These are phyloP conservation scores for Piper longum DNA, from an alignment of 164 flowering plant genomes.

Conservation along the genomic window DNA sequence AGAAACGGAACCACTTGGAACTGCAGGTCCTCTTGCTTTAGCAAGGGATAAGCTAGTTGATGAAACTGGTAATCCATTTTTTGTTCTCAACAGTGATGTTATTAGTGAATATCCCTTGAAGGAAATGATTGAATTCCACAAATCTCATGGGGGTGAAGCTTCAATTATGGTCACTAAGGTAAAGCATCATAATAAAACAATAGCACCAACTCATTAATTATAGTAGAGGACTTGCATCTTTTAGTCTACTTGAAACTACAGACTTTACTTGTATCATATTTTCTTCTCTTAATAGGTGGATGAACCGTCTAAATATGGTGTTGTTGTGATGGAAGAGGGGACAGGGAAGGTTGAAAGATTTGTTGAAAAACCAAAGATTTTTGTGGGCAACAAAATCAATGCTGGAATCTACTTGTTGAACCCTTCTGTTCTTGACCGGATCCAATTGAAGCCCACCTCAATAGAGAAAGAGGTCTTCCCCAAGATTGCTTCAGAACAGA, in stretches of 20 bases:
- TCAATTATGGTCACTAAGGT: conserved; percentile 20
- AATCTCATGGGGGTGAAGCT: conserved; percentile 16
- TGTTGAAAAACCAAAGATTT: conserved; percentile 13
- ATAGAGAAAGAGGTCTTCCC: conserved; percentile 15
- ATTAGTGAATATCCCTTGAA: conserved; percentile 12
- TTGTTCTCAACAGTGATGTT: conserved; percentile 18
- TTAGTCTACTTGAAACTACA: not conserved
- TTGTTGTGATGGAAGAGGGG: conserved; percentile 15
- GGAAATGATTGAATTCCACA: conserved; percentile 17
- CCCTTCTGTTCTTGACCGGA: conserved; percentile 10
- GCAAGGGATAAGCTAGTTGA: conserved; percentile 12
- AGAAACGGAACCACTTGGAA: conserved; percentile 17
- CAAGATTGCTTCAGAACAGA: conserved; percentile 8
- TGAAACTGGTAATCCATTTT: conserved; percentile 12
- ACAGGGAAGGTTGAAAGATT: conserved; percentile 11
- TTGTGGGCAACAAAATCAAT: conserved; percentile 19
- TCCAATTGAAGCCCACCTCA: conserved; percentile 12
- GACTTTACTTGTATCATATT: no score
- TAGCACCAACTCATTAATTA: not conserved
- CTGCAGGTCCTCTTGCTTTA: conserved; percentile 19
- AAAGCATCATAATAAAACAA: not conserved
- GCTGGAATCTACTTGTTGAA: conserved; percentile 17
- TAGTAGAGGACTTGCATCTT: not conserved
- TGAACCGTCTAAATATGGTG: conserved; percentile 19
- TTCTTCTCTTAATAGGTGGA: conserved; percentile 8